phyloP scores from a whole-genome alignment of 306 rosid species.

The Vigna unguiculata region DNA sequence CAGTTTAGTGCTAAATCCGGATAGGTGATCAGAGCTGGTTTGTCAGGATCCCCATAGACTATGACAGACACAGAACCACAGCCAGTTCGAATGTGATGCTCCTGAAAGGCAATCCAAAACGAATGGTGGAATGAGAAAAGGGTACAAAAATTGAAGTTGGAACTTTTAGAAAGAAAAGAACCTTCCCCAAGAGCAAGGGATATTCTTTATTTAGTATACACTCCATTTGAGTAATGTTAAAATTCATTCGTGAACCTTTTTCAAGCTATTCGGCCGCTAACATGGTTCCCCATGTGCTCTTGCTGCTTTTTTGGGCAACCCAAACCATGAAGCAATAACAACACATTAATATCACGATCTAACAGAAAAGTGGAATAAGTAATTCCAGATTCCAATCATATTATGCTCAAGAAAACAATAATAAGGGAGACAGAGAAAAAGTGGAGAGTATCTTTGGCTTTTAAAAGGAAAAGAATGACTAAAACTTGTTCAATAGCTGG shows the following conservation, averaged over 20 bases:
- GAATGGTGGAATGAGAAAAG: background rate
- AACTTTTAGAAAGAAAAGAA: slow-evolving; percentile 33
- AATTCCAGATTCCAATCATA: slow-evolving; percentile 54
- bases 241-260: slow-evolving; percentile 41
- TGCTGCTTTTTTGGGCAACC: slow-evolving; percentile 49
- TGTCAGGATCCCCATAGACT: slow-evolving; percentile 84
- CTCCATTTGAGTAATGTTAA: slow-evolving; percentile 47
- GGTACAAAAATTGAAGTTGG: slow-evolving; percentile 16
- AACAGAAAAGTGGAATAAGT: slow-evolving; percentile 48
- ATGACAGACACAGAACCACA: slow-evolving; percentile 86
- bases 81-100: slow-evolving; percentile 77
- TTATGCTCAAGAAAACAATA: slow-evolving; percentile 19
- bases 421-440: slow-evolving; percentile 50
- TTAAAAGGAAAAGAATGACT: slow-evolving; percentile 43
- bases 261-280: slow-evolving; percentile 50
- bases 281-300: slow-evolving; percentile 68
- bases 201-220: slow-evolving; percentile 46
- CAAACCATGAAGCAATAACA: slow-evolving; percentile 51
- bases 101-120: slow-evolving; percentile 60
- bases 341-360: slow-evolving; percentile 45
- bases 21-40: slow-evolving; percentile 89
- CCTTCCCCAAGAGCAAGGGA: slow-evolving; percentile 45
- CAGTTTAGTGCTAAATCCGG: slow-evolving; percentile 95
- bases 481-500: slow-evolving; percentile 42
- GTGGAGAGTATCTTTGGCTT: slow-evolving; percentile 46